These are phyloP conservation scores for Penicillium sp. DNA, from an alignment of 2,329 filamentous ascomycete genomes.

Conservation along the genomic window DNA sequence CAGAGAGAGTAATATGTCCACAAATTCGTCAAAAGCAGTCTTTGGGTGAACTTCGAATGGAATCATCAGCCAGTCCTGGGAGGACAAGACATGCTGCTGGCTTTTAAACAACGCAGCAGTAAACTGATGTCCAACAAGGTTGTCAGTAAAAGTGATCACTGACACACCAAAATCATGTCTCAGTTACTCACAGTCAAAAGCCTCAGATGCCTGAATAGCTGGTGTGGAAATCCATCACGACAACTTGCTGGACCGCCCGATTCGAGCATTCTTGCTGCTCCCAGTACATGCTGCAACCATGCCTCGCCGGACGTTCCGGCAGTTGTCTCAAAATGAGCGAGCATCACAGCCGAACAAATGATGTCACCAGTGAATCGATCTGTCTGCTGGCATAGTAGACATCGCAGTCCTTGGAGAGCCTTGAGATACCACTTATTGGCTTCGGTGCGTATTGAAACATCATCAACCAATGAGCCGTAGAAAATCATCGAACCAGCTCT, in stretches of 20 bases:
- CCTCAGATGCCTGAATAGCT: conserved; percentile 15
- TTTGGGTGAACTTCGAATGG: conserved; percentile 14
- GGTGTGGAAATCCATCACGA: conserved; percentile 14
- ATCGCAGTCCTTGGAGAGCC: conserved; percentile 8
- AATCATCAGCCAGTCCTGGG: conserved; percentile 2
- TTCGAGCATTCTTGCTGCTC: conserved; percentile 12
- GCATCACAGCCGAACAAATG: conserved; percentile 15
- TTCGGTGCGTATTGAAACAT: conserved; percentile 14
- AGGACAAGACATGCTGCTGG: conserved; percentile 13
- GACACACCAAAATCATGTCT: neutral
- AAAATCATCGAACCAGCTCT: conserved; percentile 15
- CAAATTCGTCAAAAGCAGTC: conserved; percentile 11
- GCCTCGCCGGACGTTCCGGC: conserved; percentile 9
- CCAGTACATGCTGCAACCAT: conserved; percentile 17
- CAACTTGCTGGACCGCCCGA: conserved; percentile 5
- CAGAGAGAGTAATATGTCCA: conserved; percentile 14
- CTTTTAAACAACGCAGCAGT: conserved; percentile 10
- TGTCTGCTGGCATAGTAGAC: conserved; percentile 1
- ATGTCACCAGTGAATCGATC: neutral
- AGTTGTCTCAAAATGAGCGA: conserved; percentile 13
- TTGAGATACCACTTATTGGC: conserved; percentile 15
- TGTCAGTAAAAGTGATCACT: neutral
- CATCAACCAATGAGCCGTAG: conserved; percentile 11
- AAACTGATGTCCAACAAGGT: conserved; percentile 1
- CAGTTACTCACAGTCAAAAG: conserved; percentile 8